A percentile compares a stretch with the other conserved stretches of the same genome.
phyloP scores from a whole-genome alignment of 1,139 yeast genomes.

The Zygosaccharomyces pseudobailii region DNA sequence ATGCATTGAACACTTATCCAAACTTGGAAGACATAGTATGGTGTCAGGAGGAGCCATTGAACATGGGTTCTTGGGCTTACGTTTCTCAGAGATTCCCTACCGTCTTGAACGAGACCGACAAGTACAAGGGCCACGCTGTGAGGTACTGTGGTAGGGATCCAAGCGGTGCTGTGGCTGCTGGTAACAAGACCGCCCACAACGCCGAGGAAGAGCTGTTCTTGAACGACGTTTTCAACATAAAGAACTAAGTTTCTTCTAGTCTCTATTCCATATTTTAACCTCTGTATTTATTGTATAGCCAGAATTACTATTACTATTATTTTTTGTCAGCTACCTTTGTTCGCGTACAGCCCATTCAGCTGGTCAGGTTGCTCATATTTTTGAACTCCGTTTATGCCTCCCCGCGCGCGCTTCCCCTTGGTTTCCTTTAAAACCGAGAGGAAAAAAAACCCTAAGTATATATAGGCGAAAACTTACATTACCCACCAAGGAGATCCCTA shows the following conservation, averaged over 20 bases:
- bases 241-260: neutral
- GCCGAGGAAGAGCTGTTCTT: slow-evolving; percentile 89
- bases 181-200: slow-evolving; percentile 81
- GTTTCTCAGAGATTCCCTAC: slow-evolving; percentile 80
- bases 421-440: neutral
- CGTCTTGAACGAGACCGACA: slow-evolving; percentile 66
- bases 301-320: neutral
- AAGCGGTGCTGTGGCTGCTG: slow-evolving; percentile 97
- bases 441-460: neutral
- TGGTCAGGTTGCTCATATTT: too few relatives aligned
- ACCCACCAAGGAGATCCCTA: neutral
- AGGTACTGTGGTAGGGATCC: slow-evolving; percentile 98
- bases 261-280: neutral
- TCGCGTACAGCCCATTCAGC: neutral
- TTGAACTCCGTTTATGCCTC: neutral
- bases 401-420: neutral
- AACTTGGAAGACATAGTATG: slow-evolving; percentile 83
- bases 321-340: neutral
- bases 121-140: slow-evolving; percentile 51
- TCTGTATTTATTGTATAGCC: neutral
- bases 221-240: slow-evolving; percentile 56
- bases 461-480: neutral
- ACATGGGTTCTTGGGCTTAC: slow-evolving; percentile 87
- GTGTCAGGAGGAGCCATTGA: slow-evolving; percentile 99
- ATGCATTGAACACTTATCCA: slow-evolving; percentile 74